Percentiles rank a stretch among this genome's conserved stretches.
phyloP scores from a whole-genome alignment of 2,329 filamentous ascomycete genomes.

The Tolypocladium album region DNA sequence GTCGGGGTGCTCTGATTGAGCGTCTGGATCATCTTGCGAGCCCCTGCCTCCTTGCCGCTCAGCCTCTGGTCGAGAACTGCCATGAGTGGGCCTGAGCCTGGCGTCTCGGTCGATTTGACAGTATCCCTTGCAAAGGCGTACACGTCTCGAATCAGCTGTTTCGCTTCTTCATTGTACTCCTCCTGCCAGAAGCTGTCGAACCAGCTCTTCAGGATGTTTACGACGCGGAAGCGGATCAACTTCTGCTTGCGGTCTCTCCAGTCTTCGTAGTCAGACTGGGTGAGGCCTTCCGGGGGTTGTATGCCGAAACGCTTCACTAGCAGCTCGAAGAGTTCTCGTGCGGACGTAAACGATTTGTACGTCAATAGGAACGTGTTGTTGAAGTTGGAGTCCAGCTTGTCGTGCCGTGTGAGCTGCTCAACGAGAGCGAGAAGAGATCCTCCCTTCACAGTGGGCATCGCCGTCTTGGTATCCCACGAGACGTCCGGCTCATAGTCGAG shows the following conservation, averaged over 20 bases:
- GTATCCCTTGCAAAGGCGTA: slow-evolving; percentile 86
- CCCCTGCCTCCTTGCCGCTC: slow-evolving; percentile 75
- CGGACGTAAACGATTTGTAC: slow-evolving; percentile 88
- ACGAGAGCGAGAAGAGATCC: slow-evolving; percentile 83
- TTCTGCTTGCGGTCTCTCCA: slow-evolving; percentile 96
- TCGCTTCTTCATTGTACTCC: slow-evolving; percentile 72
- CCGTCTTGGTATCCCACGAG: slow-evolving; percentile 75
- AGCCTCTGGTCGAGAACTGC: slow-evolving; percentile 80
- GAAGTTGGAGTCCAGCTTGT: slow-evolving; percentile 89
- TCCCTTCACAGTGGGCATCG: slow-evolving; percentile 69
- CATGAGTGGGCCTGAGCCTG: slow-evolving; percentile 76
- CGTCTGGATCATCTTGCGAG: slow-evolving; percentile 78
- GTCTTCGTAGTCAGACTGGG: slow-evolving; percentile 62
- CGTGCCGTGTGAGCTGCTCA: slow-evolving; percentile 90
- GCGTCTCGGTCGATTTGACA: slow-evolving; percentile 87
- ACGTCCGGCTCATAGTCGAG: slow-evolving; percentile 85
- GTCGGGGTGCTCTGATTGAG: slow-evolving; percentile 71
- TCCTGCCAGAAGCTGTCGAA: slow-evolving; percentile 99
- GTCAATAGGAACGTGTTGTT: slow-evolving; percentile 97
- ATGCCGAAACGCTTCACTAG: slow-evolving; percentile 86
- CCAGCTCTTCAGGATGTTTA: slow-evolving; percentile 97
- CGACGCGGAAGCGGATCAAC: slow-evolving; percentile 86
- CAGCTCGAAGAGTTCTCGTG: slow-evolving; percentile 83
- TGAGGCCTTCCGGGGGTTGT: slow-evolving; percentile 78
- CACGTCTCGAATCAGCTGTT: slow-evolving; percentile 76